Evolutionary conservation across 1,139 yeast species (phyloP).

Genomic region (Spathaspora jeffriesii): DNA sequence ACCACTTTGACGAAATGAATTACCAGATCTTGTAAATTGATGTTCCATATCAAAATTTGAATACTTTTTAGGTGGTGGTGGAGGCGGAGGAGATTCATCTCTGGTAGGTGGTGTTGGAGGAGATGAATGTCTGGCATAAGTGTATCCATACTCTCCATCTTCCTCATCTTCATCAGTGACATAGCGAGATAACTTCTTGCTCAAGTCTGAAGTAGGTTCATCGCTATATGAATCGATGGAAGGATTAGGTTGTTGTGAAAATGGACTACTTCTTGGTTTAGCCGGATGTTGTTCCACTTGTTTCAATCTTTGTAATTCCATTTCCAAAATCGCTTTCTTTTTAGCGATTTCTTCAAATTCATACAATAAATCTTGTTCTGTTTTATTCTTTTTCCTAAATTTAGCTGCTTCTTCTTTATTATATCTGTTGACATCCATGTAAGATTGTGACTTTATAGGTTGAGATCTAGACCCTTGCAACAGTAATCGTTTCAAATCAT

Average conservation of each 20-base stretch:
- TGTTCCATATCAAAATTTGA: conserved; percentile 4
- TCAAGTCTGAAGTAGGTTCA: conserved; percentile 39
- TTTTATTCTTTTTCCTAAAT: background rate
- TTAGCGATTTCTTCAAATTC: conserved; percentile 31
- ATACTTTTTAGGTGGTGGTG: conserved; percentile 54
- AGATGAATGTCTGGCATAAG: conserved; percentile 1
- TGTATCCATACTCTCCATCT: conserved; percentile 5
- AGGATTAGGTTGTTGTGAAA: conserved; percentile 9
- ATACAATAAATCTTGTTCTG: conserved; percentile 14
- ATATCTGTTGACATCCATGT: conserved; percentile 6
- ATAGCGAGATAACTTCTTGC: conserved; percentile 31
- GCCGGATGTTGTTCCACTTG: conserved; percentile 29
- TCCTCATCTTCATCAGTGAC: conserved; percentile 28
- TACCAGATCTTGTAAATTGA: background rate
- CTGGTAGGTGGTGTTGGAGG: conserved; percentile 7
- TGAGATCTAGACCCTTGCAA: conserved; percentile 12
- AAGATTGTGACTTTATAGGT: conserved; percentile 9
- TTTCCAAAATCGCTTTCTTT: conserved; percentile 41
- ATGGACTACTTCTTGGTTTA: conserved; percentile 5
- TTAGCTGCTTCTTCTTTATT: background rate
- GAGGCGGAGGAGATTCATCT: conserved; percentile 44
- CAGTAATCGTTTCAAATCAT: conserved; percentile 18
- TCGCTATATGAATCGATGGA: conserved; percentile 38
- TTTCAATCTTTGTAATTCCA: conserved; percentile 39
- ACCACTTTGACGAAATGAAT: background rate